These are phyloP conservation scores for Biancaea sappan DNA, from an alignment of 306 rosid genomes.

Conservation along the genomic window DNA sequence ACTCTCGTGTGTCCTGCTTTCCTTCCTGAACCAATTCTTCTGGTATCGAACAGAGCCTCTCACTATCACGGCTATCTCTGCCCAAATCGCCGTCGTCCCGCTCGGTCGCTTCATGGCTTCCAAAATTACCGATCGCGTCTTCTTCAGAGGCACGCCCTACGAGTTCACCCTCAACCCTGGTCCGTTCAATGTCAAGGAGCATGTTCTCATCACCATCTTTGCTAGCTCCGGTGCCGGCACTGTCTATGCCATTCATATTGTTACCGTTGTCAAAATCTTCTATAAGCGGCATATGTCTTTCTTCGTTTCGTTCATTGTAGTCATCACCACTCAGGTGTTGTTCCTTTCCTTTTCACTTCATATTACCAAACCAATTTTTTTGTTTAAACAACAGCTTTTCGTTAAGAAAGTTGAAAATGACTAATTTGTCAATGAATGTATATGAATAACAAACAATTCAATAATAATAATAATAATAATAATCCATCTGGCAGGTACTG, in stretches of 20 bases:
- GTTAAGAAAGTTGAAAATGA: no score
- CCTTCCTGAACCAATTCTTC: conserved; percentile 90
- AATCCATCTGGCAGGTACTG: conserved; percentile 54
- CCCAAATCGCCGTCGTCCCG: conserved; percentile 93
- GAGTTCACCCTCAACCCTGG: conserved; percentile 85
- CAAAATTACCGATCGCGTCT: conserved; percentile 50
- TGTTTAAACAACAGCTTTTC: no score
- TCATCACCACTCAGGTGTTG: conserved; percentile 81
- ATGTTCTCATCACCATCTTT: conserved; percentile 88
- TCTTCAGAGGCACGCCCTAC: conserved; percentile 59
- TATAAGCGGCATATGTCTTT: conserved; percentile 61
- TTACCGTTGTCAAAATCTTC: conserved; percentile 77
- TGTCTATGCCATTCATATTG: conserved; percentile 87
- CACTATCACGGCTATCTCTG: conserved; percentile 79
- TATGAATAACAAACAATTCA: no score
- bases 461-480: no score
- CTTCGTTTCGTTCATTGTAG: conserved; percentile 68
- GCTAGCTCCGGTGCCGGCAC: conserved; percentile 96
- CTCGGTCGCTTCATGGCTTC: conserved; percentile 87
- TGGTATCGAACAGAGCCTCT: conserved; percentile 92
- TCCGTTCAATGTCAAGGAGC: conserved; percentile 90
- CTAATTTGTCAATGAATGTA: background rate
- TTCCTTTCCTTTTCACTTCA: background rate
- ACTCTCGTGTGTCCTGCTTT: conserved; percentile 65
- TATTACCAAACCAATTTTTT: background rate